phyloP scores from a whole-genome alignment of 1,284 basidiomycete genomes.

The Xerocomus minutiporus region DNA sequence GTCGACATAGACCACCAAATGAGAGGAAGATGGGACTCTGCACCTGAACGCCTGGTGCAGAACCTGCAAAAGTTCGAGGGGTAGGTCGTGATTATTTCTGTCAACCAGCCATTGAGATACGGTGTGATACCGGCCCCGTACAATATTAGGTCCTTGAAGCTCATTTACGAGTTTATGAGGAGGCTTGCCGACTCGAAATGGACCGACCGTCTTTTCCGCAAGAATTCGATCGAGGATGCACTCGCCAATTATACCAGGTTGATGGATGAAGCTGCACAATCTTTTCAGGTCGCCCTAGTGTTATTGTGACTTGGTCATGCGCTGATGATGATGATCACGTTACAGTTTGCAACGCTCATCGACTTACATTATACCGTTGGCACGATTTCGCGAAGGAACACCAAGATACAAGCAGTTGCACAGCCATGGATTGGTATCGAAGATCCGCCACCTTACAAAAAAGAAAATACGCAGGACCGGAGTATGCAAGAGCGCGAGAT shows the following conservation, averaged over 20 bases:
- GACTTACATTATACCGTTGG: slow-evolving; percentile 45
- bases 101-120: not conserved
- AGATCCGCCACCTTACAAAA: slow-evolving; percentile 23
- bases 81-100: slow-evolving; percentile 26
- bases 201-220: slow-evolving; percentile 39
- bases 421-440: slow-evolving; percentile 5
- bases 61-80: slow-evolving; percentile 43
- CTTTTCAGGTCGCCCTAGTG: slow-evolving; percentile 41
- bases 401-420: not conserved
- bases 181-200: slow-evolving; percentile 39
- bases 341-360: slow-evolving; percentile 45
- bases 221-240: slow-evolving; percentile 37
- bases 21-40: slow-evolving; percentile 43
- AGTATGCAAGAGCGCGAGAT: not conserved
- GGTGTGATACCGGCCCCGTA: not conserved
- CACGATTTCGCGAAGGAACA: slow-evolving; percentile 12
- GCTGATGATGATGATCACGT: not conserved
- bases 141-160: slow-evolving; percentile 35
- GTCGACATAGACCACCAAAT: slow-evolving; percentile 45
- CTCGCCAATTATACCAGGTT: slow-evolving; percentile 33
- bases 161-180: slow-evolving; percentile 40
- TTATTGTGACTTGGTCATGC: not conserved
- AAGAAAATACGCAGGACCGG: not conserved
- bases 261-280: slow-evolving; percentile 43
- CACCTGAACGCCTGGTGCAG: slow-evolving; percentile 40